A percentile compares a stretch with the other conserved stretches of the same genome.
phyloP scores from a whole-genome alignment of 192 early-diverging fungal genomes.

The Spizellomyces sp. region DNA sequence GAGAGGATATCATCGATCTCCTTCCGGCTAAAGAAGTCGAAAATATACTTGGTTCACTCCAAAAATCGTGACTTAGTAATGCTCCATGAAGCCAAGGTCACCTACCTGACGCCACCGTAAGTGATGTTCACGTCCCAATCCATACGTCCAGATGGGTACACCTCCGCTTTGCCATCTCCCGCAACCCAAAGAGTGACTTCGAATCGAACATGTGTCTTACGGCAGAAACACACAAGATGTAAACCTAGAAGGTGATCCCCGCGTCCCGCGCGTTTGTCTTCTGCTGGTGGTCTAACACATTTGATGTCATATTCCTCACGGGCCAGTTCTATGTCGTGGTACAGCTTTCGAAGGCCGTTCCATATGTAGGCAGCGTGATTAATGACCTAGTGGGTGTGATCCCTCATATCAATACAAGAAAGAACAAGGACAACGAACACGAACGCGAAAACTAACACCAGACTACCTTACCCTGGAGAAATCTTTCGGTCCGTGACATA shows the following conservation, averaged over 20 bases:
- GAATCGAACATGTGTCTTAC: neutral
- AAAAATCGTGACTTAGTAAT: no score
- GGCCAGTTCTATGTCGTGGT: conserved; percentile 15
- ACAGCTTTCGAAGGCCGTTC: conserved; percentile 17
- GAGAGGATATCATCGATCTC: no score
- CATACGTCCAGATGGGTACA: neutral
- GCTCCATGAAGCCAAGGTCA: no score
- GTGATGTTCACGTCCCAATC: conserved; percentile 5
- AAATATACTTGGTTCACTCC: no score
- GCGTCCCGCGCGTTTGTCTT: neutral
- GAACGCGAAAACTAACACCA: neutral
- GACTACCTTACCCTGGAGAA: neutral
- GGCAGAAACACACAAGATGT: neutral
- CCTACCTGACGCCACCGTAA: neutral
- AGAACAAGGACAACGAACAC: no score
- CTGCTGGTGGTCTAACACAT: neutral
- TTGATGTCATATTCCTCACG: conserved; percentile 10
- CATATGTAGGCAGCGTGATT: conserved; percentile 13
- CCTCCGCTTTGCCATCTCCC: neutral
- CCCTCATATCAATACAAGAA: no score
- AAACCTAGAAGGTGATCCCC: neutral
- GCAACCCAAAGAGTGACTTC: neutral
- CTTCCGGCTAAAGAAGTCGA: no score
- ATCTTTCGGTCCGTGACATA: neutral
- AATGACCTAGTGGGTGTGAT: conserved; percentile 1